Conservation (phyloP, 345 rosid species). For the Erodium maritimum region DNA sequence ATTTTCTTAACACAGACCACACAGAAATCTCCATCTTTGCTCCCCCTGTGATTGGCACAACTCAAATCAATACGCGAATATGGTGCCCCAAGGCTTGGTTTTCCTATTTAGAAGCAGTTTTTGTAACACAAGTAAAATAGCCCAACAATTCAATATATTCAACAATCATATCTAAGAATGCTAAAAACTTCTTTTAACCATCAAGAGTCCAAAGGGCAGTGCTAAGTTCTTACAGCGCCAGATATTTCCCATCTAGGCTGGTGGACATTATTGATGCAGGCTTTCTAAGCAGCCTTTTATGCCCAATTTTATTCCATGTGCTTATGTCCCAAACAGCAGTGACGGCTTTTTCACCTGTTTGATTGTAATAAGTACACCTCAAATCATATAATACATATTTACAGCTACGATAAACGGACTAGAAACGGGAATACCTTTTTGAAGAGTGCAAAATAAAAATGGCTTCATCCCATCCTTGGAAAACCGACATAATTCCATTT, state of each 20-base stretch:
- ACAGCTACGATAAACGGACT: background rate
- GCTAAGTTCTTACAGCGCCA: slow-evolving; percentile 57
- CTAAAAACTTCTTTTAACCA: background rate
- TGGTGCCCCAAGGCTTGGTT: background rate
- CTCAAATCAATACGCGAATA: background rate
- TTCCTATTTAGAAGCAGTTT: no score
- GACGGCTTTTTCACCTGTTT: slow-evolving; percentile 53
- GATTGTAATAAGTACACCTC: slow-evolving; percentile 11
- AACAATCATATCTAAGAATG: background rate
- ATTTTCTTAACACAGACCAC: slow-evolving; percentile 82
- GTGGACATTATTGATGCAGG: slow-evolving; percentile 70
- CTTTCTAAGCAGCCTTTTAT: slow-evolving; percentile 73
- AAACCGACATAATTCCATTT: slow-evolving; percentile 69
- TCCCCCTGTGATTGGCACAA: slow-evolving; percentile 39
- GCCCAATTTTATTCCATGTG: slow-evolving; percentile 85
- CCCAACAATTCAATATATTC: background rate
- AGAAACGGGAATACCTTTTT: slow-evolving; percentile 33
- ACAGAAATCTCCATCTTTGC: slow-evolving; percentile 81
- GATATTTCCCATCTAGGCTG: slow-evolving; percentile 91
- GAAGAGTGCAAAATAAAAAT: slow-evolving; percentile 72
- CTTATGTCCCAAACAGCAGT: slow-evolving; percentile 81
- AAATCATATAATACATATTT: background rate
- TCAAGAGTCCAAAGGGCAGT: background rate
- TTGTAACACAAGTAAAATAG: background rate
- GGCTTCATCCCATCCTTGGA: slow-evolving; percentile 94